Percentiles rank a stretch among this genome's conserved stretches.
These are phyloP conservation scores for Phytophthora citrophthora DNA, from an alignment of 352 stramenopile genomes.

Conservation along the genomic window DNA sequence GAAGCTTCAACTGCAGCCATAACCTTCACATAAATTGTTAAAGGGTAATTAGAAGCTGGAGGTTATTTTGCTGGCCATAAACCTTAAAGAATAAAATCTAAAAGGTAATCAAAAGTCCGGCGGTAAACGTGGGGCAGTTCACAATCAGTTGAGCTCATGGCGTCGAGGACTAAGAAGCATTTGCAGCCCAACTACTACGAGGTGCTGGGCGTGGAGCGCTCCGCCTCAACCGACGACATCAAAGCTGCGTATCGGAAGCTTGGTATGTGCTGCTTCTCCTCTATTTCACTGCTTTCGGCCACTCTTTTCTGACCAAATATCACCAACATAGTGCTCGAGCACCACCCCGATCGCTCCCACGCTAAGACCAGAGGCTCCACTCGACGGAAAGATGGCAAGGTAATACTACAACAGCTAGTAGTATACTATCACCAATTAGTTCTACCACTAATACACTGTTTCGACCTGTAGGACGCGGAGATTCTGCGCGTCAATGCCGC, in stretches of 20 bases:
- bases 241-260: conserved; percentile 81
- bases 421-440: background rate
- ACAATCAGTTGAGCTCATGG: conserved; percentile 14
- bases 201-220: conserved; percentile 66
- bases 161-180: conserved; percentile 21
- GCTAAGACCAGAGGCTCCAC: conserved; percentile 30
- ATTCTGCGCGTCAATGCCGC: conserved; percentile 78
- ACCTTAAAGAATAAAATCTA: too few species aligned
- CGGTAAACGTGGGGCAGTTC: conserved; percentile 14
- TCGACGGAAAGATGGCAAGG: conserved; percentile 41
- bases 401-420: conserved; percentile 5
- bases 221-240: conserved; percentile 72
- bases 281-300: background rate
- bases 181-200: conserved; percentile 61
- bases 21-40: too few species aligned
- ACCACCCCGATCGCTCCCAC: conserved; percentile 73
- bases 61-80: background rate
- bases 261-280: conserved; percentile 34
- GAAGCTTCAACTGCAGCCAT: too few species aligned
- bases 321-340: conserved; percentile 52
- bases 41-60: too few species aligned
- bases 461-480: conserved; percentile 37
- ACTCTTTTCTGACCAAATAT: background rate
- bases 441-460: conserved; percentile 1
- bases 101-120: background rate